Conservation (phyloP, 1,139 yeast species). For the Candida sp. region DNA sequence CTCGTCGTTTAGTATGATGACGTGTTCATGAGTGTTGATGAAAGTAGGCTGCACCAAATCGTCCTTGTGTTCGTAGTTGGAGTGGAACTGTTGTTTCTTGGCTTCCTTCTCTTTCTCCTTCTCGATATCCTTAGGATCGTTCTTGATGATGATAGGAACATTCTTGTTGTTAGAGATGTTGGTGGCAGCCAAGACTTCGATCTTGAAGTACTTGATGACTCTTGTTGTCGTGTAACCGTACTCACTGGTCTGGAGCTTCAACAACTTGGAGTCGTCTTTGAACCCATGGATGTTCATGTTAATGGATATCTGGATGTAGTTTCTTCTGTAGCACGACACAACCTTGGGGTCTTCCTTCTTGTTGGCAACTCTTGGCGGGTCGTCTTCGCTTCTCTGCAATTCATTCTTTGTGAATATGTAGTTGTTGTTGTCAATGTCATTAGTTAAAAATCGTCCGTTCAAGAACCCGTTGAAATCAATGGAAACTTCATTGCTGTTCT, state of each 20-base stretch:
- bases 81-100: conserved; percentile 17
- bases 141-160: conserved; percentile 35
- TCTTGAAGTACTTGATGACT: conserved; percentile 43
- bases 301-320: conserved; percentile 43
- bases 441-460: conserved; percentile 47
- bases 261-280: conserved; percentile 27
- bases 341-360: conserved; percentile 36
- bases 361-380: conserved; percentile 1
- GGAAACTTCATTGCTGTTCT: conserved; percentile 27
- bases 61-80: conserved; percentile 15
- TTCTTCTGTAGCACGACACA: conserved; percentile 51
- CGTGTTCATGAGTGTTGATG: conserved; percentile 30
- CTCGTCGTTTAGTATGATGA: conserved; percentile 34
- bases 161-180: conserved; percentile 28
- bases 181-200: conserved; percentile 43
- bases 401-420: conserved; percentile 30
- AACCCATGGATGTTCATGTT: conserved; percentile 40
- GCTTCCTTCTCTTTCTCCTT: conserved; percentile 27
- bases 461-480: conserved; percentile 42
- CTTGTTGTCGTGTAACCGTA: conserved; percentile 40
- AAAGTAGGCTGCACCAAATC: conserved; percentile 24
- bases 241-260: conserved; percentile 38
- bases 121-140: conserved; percentile 21
- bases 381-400: conserved; percentile 8
- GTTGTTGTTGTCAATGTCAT: conserved; percentile 45